Evolutionary conservation across 2,329 filamentous ascomycete species (phyloP).

Genomic region (Fusarium setosum): DNA sequence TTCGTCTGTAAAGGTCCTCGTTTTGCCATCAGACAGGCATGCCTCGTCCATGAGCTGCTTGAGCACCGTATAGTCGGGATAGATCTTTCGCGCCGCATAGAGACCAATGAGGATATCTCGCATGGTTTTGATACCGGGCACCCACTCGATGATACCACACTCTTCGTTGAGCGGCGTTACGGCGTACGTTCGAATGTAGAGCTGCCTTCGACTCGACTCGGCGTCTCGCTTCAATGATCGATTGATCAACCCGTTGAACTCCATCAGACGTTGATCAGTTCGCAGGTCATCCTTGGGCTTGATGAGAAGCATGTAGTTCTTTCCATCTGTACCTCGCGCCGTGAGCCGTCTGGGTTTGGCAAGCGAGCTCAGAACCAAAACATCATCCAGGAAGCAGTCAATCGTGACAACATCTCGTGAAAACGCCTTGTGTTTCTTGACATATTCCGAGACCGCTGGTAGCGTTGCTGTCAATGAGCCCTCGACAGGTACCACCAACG

Average conservation of each 20-base stretch:
- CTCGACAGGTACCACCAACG: slow-evolving; percentile 90
- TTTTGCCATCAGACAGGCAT: slow-evolving; percentile 66
- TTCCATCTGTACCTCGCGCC: slow-evolving; percentile 89
- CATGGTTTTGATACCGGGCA: slow-evolving; percentile 93
- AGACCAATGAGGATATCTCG: slow-evolving; percentile 87
- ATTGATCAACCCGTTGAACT: slow-evolving; percentile 99
- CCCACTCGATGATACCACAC: slow-evolving; percentile 98
- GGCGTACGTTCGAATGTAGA: slow-evolving; percentile 97
- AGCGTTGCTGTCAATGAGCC: slow-evolving; percentile 84
- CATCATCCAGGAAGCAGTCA: slow-evolving; percentile 83
- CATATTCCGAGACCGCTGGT: slow-evolving; percentile 77
- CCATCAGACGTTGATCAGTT: slow-evolving; percentile 98
- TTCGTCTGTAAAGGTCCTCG: slow-evolving; percentile 76
- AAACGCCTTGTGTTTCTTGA: slow-evolving; percentile 86
- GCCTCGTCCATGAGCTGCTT: slow-evolving; percentile 73
- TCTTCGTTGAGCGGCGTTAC: slow-evolving; percentile 98
- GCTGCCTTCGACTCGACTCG: slow-evolving; percentile 87
- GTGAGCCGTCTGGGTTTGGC: slow-evolving; percentile 93
- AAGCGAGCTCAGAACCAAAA: slow-evolving; percentile 88
- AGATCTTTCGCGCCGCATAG: slow-evolving; percentile 80
- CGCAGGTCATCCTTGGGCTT: slow-evolving; percentile 98
- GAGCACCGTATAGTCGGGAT: slow-evolving; percentile 76
- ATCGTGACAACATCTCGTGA: slow-evolving; percentile 89
- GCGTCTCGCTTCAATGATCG: slow-evolving; percentile 91
- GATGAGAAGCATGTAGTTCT: slow-evolving; percentile 88